Conservation (phyloP, 331 rosid genomes). For the Rosa hybrid region DNA sequence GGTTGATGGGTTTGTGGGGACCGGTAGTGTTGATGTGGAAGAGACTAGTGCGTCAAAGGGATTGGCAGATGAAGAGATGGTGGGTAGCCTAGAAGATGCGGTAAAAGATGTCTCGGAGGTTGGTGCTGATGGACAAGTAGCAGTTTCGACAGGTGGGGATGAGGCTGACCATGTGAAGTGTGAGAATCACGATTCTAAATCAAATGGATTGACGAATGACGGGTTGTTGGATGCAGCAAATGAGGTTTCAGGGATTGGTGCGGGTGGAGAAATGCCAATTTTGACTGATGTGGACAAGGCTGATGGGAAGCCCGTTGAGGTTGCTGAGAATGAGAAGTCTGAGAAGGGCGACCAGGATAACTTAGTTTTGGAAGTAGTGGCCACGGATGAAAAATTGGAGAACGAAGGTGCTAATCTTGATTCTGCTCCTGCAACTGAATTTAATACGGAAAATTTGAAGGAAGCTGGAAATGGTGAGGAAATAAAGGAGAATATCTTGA, state of each 20-base stretch:
- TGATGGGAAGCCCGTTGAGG: slow-evolving; percentile 34
- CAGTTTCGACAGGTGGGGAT: slow-evolving; percentile 31
- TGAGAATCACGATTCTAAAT: slow-evolving; percentile 20
- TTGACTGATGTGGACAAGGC: slow-evolving; percentile 28
- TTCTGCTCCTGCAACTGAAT: slow-evolving; percentile 32
- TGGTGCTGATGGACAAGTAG: slow-evolving; percentile 29
- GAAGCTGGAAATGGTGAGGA: slow-evolving; percentile 30
- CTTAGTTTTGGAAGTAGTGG: slow-evolving; percentile 20
- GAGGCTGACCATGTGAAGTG: slow-evolving; percentile 26
- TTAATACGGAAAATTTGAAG: slow-evolving; percentile 27
- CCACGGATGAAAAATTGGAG: slow-evolving; percentile 27
- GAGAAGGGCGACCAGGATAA: slow-evolving; percentile 17
- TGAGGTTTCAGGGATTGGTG: slow-evolving; percentile 21
- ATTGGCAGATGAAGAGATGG: slow-evolving; percentile 22
- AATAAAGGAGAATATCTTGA: slow-evolving; percentile 14
- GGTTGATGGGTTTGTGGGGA: slow-evolving; percentile 27
- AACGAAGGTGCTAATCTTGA: slow-evolving; percentile 33
- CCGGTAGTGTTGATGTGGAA: slow-evolving; percentile 41
- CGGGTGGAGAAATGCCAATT: slow-evolving; percentile 31
- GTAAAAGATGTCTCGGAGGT: slow-evolving; percentile 36
- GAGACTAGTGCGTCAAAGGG: slow-evolving; percentile 34
- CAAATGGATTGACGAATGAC: slow-evolving; percentile 26
- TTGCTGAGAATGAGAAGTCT: slow-evolving; percentile 27
- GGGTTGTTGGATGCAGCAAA: slow-evolving; percentile 8
- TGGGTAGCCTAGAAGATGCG: slow-evolving; percentile 29